These are phyloP conservation scores for Porcisia deanei DNA, from an alignment of 208 protist species.

Conservation along the genomic window DNA sequence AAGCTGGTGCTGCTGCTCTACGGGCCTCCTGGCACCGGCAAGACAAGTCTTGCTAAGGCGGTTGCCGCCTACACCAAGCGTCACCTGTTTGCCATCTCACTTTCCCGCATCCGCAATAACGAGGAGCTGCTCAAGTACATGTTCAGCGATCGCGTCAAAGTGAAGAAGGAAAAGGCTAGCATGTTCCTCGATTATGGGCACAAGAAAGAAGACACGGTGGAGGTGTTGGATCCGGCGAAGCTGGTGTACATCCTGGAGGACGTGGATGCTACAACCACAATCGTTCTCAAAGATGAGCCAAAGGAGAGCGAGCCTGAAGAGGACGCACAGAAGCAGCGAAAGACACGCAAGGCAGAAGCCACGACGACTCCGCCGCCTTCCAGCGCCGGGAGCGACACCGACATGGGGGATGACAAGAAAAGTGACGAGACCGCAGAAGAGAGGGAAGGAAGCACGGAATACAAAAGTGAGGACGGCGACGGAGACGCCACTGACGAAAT, in stretches of 20 bases:
- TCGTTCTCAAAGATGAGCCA: conserved; percentile 46
- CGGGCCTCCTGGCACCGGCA: conserved; percentile 95
- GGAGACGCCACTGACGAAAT: background rate
- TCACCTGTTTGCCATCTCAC: conserved; percentile 83
- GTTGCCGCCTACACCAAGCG: conserved; percentile 82
- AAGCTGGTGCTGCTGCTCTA: conserved; percentile 90
- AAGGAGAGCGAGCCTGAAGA: background rate
- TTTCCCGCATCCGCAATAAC: conserved; percentile 80
- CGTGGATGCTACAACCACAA: conserved; percentile 71
- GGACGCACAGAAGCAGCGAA: background rate
- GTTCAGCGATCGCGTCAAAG: conserved; percentile 71
- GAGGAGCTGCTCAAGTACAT: conserved; percentile 86
- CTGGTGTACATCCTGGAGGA: conserved; percentile 90
- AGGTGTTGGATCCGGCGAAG: conserved; percentile 51
- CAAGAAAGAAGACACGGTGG: background rate
- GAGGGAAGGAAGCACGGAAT: background rate
- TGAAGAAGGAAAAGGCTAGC: conserved; percentile 33
- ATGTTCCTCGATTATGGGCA: background rate
- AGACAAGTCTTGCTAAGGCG: conserved; percentile 93
- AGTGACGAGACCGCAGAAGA: background rate
- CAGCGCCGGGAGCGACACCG: background rate
- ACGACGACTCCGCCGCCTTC: background rate
- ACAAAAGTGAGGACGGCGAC: background rate
- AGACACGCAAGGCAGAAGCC: background rate
- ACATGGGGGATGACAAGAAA: background rate